phyloP scores from a whole-genome alignment of 768 basidiomycete species.

The Brasilioporus rufonigricans region DNA sequence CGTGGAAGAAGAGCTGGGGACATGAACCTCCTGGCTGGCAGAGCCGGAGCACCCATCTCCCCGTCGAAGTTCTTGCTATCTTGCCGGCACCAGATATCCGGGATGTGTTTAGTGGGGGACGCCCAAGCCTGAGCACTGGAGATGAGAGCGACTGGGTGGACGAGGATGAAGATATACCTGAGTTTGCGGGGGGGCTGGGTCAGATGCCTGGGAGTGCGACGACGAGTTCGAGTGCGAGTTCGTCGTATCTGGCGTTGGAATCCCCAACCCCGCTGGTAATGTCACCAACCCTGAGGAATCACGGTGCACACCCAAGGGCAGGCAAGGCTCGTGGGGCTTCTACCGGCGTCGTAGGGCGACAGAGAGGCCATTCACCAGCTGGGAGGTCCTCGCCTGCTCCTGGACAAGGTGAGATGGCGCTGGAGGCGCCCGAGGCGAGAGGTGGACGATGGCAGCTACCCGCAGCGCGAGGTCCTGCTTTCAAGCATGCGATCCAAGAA shows the following conservation, averaged over 20 bases:
- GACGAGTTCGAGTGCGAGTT: conserved; percentile 23
- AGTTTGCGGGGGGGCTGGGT: conserved; percentile 77
- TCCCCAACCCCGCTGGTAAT: conserved; percentile 39
- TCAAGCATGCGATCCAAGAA: conserved; percentile 72
- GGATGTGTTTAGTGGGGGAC: conserved; percentile 71
- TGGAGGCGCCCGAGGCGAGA: conserved; percentile 49
- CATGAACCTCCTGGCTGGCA: conserved; percentile 86
- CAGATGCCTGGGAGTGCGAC: conserved; percentile 43
- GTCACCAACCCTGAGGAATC: conserved; percentile 51
- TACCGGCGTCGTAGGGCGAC: conserved; percentile 29
- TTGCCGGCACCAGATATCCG: conserved; percentile 55
- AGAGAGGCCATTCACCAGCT: conserved; percentile 60
- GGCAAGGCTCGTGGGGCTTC: conserved; percentile 28
- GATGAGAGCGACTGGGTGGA: conserved; percentile 91
- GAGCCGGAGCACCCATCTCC: conserved; percentile 57
- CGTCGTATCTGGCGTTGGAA: conserved; percentile 31
- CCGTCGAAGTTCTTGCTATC: conserved; percentile 76
- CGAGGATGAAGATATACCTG: conserved; percentile 72
- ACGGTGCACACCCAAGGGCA: conserved; percentile 38
- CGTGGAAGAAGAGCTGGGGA: conserved; percentile 92
- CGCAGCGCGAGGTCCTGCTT: conserved; percentile 64
- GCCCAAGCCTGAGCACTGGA: conserved; percentile 55
- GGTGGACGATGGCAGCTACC: conserved; percentile 70
- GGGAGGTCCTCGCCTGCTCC: conserved; percentile 62
- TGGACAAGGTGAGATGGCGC: conserved; percentile 39